Conservation (phyloP, 371 early-diverging fungal genomes). For the Actinomortierella ambigua region DNA sequence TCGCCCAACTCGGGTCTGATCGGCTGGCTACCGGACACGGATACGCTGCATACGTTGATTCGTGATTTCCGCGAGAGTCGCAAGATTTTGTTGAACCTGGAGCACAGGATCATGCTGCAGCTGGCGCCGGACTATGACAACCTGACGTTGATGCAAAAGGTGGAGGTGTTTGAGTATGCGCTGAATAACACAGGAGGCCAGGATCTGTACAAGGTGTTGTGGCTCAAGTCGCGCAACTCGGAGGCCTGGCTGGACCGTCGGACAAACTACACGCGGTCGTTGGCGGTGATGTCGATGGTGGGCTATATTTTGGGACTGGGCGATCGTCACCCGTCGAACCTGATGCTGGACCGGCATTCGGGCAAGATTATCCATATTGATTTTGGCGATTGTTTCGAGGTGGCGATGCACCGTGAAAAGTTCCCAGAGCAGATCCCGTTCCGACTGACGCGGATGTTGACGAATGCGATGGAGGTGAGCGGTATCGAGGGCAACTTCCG, state of each 20-base stretch:
- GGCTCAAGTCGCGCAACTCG: conserved; percentile 95
- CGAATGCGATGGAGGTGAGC: conserved; percentile 97
- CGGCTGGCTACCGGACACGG: conserved; percentile 96
- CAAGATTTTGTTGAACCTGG: conserved; percentile 90
- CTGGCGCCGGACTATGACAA: conserved; percentile 96
- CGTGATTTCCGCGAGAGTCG: conserved; percentile 89
- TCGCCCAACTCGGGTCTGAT: conserved; percentile 97
- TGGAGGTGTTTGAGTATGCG: conserved; percentile 97
- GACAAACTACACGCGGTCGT: conserved; percentile 95
- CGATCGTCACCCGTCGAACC: conserved; percentile 98
- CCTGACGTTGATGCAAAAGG: conserved; percentile 90
- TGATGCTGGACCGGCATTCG: conserved; percentile 92
- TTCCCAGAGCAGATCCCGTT: conserved; percentile 99
- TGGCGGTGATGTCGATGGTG: conserved; percentile 98
- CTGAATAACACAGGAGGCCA: conserved; percentile 94
- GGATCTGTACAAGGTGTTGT: conserved; percentile 93
- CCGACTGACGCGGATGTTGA: conserved; percentile 97
- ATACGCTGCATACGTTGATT: conserved; percentile 92
- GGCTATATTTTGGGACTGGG: conserved; percentile 98
- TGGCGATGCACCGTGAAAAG: conserved; percentile 96
- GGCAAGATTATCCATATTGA: conserved; percentile 99
- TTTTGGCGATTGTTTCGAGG: conserved; percentile 99
- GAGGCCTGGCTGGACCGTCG: conserved; percentile 97
- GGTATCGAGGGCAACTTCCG: conserved; percentile 97
- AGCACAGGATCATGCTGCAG: conserved; percentile 94